These are phyloP conservation scores for Immersiella caudata DNA, from an alignment of 495 filamentous ascomycete genomes.

Conservation along the genomic window DNA sequence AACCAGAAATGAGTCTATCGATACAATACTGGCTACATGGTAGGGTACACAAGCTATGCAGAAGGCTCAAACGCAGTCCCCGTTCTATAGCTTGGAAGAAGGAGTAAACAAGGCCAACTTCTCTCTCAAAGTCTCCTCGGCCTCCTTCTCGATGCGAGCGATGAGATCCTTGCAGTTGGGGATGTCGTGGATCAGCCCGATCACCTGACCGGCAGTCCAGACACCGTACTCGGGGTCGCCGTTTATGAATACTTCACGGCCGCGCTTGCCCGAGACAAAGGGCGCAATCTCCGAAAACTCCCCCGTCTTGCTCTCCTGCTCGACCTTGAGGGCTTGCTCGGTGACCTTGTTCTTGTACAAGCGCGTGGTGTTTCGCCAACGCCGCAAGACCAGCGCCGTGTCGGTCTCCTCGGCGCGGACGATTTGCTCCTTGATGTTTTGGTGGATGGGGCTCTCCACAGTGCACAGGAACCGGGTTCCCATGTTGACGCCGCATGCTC, in stretches of 20 bases:
- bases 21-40: background rate
- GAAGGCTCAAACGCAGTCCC: background rate
- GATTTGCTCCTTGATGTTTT: conserved; percentile 91
- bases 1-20: background rate
- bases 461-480: conserved; percentile 94
- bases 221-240: conserved; percentile 89
- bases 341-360: conserved; percentile 90
- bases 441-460: conserved; percentile 87
- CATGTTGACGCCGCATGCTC: conserved; percentile 96
- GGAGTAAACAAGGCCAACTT: conserved; percentile 43
- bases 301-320: conserved; percentile 80
- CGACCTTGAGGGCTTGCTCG: conserved; percentile 75
- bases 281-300: conserved; percentile 91
- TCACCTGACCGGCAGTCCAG: conserved; percentile 68
- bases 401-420: conserved; percentile 87
- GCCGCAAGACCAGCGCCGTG: conserved; percentile 81
- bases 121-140: conserved; percentile 55
- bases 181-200: conserved; percentile 68
- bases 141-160: conserved; percentile 62
- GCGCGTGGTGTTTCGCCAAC: conserved; percentile 91
- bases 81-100: conserved; percentile 45
- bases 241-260: conserved; percentile 86
- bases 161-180: conserved; percentile 60
- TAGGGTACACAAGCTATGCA: background rate
- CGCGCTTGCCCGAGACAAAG: conserved; percentile 89